Evolutionary conservation across 495 filamentous ascomycete genomes (phyloP), one percentile per base, ranked within the genome.

Genomic region (Rhypophila decipiens): DNA sequence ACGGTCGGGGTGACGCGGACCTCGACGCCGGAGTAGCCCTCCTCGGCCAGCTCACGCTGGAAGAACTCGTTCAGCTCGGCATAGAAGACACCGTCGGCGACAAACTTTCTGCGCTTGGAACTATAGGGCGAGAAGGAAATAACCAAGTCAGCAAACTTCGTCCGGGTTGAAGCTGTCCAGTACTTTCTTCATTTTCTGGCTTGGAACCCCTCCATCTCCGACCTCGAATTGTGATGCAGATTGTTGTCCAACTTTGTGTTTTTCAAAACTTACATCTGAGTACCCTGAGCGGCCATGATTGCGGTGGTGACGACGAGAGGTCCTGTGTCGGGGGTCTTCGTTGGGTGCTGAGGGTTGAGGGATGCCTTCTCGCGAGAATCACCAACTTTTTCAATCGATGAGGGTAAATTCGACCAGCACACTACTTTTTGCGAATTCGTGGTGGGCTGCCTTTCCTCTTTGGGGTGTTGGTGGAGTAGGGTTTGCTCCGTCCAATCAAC

Each of bases 51-150:
- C 78, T 98, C 93, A 71, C 94, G 91, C 80, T 96, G 94, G 89
- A 98, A 98, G 87, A 98, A 98, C 79, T 98, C 93, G 85, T 97
- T 98, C 73, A 97, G 76, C 77, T 98, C 93, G 77, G 94, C 94
- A 74, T 96, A 98, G 87, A 97, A 98, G 70, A 97, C 94, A 78
- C 93, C 94, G 74, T 97, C 94, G 66, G 94, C 94, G 73, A 97
- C 90, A 82, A 98, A 98, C 87, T 98, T 98, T 77, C 93, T 85
- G 69, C 89, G 84, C 86, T 98, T 98, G 67, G 91, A 96, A 73
- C 85, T 87, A 57, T 57, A 56, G 7, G n/a, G n/a, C n/a, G 7
- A 13, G 27, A 31, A 13, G 27, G 27, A 31, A 31, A 31, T 13
- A n/a, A 7, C 27, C 7, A 31, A 7, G 27, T 31, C 27, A 31